Evolutionary conservation across 179 eudicot species (phyloP).

Genomic region (Amaranthus tricolor): DNA sequence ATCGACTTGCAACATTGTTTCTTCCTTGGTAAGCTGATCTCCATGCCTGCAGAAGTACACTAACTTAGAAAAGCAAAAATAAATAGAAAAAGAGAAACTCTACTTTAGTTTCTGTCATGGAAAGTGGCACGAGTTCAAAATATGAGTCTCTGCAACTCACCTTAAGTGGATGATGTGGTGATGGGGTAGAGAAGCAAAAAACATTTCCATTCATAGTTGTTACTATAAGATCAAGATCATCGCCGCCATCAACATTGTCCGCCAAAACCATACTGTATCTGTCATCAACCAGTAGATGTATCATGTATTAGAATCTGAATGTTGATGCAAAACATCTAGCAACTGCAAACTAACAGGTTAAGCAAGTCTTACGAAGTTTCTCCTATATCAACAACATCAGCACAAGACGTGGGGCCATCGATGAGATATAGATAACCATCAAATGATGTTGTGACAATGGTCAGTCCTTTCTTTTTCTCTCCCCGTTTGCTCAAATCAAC

Average conservation of each 20-base stretch:
- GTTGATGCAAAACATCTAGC: neutral
- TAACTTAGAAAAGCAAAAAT: neutral
- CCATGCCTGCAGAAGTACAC: constrained; percentile 57
- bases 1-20: constrained; percentile 68
- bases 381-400: constrained; percentile 97
- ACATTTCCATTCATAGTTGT: constrained; percentile 99
- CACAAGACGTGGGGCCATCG: constrained; percentile 94
- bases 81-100: neutral
- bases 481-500: constrained; percentile 84
- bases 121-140: neutral
- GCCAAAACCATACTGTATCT: constrained; percentile 99
- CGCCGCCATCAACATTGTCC: constrained; percentile 97
- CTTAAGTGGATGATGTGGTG: constrained; percentile 95
- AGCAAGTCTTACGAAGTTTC: constrained; percentile 85
- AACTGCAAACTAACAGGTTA: constrained; percentile 1
- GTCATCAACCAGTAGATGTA: constrained; percentile 25
- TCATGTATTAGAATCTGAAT: constrained; percentile 10
- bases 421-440: constrained; percentile 97
- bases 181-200: constrained; percentile 91
- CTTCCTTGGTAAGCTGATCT: constrained; percentile 79
- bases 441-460: constrained; percentile 89
- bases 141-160: constrained; percentile 31
- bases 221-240: constrained; percentile 95
- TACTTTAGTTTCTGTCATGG: neutral
- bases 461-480: constrained; percentile 82